Base-by-base conservation (phyloP, 441 rosid genomes). In the Viola pubescens region DNA sequence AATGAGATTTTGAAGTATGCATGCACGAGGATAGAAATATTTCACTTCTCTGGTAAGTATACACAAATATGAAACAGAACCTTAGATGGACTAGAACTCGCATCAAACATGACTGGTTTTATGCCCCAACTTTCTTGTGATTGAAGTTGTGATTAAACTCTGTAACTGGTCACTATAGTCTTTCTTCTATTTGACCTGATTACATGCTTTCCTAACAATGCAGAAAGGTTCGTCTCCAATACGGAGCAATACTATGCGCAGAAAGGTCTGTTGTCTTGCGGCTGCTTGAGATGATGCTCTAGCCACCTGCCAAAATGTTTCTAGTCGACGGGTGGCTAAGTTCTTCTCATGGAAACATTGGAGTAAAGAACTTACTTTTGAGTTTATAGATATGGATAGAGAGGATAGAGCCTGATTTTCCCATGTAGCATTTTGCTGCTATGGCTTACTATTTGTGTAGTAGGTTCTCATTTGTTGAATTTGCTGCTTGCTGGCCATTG, bases 351-450 rank as follows among this genome's bases (percentile, higher is more conserved):
- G 52, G 49, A 19, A 26, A 42, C 49, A 34, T 10, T 11, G 4
- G 55, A 47, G 39, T 12, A 68, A 56, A 47, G 26, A 48, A 14
- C 47, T 7, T 13, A 45, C 49, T 48, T 58, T 52, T 56, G 37
- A 26, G 47, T 19, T 45, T 26, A 62, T 37, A 62, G 65, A 59
- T 43, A 43, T 43, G 49, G 54, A 54, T 60, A 46, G 50, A 59
- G 45, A 53, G 72, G 68, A 56, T 38, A 70, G 61, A 37, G 73
- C 43, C 53, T 56, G 48, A 34, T 43, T 46, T 57, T 41, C 59
- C 38, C 66, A 8, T 55, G 54, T 58, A 54, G 62, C 58, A 50
- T 56, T 61, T n/a, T 39, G 13, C 48, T 38, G 56, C 51, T 64
- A 53, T 48, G 44, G 62, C 40, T 60, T 49, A 13, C 63, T 57